phyloP scores from a whole-genome alignment of 2,329 filamentous ascomycete genomes.

The Curvularia verruculosa region DNA sequence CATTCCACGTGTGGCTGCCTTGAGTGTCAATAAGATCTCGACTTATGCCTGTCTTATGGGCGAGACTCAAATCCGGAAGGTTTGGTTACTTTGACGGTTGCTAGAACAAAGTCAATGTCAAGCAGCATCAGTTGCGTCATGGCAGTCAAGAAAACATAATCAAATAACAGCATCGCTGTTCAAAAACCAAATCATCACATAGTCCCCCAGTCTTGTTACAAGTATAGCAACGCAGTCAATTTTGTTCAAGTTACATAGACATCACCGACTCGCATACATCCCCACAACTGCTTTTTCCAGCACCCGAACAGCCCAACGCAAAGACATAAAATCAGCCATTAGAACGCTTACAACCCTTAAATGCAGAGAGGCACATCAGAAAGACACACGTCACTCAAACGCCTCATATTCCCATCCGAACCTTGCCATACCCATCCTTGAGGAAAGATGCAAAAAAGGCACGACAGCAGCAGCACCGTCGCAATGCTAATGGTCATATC shows the following conservation, averaged over 20 bases:
- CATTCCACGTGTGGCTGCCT: too few relatives aligned
- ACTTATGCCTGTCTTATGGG: too few relatives aligned
- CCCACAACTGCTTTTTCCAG: slow-evolving; percentile 8
- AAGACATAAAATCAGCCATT: slow-evolving; percentile 1
- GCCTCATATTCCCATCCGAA: slow-evolving; percentile 8
- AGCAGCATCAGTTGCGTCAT: too few relatives aligned
- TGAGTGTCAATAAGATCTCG: too few relatives aligned
- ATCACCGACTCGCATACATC: background rate
- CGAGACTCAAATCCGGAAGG: too few relatives aligned
- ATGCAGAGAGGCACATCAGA: slow-evolving; percentile 12
- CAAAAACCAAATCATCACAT: background rate
- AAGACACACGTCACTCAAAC: slow-evolving; percentile 8
- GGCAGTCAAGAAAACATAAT: too few relatives aligned
- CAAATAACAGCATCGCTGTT: background rate
- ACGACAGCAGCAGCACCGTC: slow-evolving; percentile 29
- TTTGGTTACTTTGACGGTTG: too few relatives aligned
- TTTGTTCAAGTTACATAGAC: slow-evolving; percentile 9
- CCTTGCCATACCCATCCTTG: slow-evolving; percentile 7
- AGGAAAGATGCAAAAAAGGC: slow-evolving; percentile 20
- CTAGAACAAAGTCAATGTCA: too few relatives aligned
- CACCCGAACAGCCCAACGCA: slow-evolving; percentile 1
- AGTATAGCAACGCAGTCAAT: slow-evolving; percentile 1
- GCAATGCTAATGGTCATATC: slow-evolving; percentile 36
- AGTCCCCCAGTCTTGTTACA: background rate
- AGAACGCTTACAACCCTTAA: slow-evolving; percentile 12